These are phyloP conservation scores for Exophiala sideris DNA, from an alignment of 2,329 filamentous ascomycete genomes.

Conservation along the genomic window DNA sequence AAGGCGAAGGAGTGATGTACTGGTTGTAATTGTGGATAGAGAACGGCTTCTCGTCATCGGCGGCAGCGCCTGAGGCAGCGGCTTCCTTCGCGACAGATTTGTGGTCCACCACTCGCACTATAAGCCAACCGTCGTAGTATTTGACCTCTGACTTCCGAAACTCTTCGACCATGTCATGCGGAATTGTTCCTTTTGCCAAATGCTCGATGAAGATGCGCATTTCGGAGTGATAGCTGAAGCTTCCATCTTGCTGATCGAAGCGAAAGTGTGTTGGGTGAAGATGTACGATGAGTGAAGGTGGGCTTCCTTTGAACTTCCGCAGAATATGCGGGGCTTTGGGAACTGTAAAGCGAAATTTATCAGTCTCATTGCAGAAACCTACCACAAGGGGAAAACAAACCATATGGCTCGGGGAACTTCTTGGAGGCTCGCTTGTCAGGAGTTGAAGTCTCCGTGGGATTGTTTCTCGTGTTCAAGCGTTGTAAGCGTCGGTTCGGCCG, in stretches of 20 bases:
- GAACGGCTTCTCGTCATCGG: slow-evolving; percentile 65
- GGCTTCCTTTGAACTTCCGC: slow-evolving; percentile 68
- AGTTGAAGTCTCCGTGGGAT: slow-evolving; percentile 27
- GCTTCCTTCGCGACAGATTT: slow-evolving; percentile 62
- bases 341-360: slow-evolving; percentile 49
- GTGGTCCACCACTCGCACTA: slow-evolving; percentile 91
- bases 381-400: slow-evolving; percentile 32
- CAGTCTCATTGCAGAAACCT: not conserved
- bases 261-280: slow-evolving; percentile 81
- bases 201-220: slow-evolving; percentile 82
- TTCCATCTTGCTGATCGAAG: slow-evolving; percentile 91
- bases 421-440: slow-evolving; percentile 37
- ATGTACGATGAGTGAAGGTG: slow-evolving; percentile 82
- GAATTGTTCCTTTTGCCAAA: slow-evolving; percentile 70
- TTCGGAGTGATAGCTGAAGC: slow-evolving; percentile 86
- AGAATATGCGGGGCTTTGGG: slow-evolving; percentile 74
- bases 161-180: slow-evolving; percentile 82
- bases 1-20: slow-evolving; percentile 85
- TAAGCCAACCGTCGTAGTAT: slow-evolving; percentile 92
- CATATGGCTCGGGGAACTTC: slow-evolving; percentile 45
- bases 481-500: slow-evolving; percentile 47
- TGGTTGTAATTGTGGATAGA: slow-evolving; percentile 92
- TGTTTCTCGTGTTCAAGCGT: slow-evolving; percentile 34
- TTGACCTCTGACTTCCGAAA: slow-evolving; percentile 67
- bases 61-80: slow-evolving; percentile 52